Evolutionary conservation across 768 basidiomycete genomes (phyloP).

Genomic region (Leccinum subgranulosum): DNA sequence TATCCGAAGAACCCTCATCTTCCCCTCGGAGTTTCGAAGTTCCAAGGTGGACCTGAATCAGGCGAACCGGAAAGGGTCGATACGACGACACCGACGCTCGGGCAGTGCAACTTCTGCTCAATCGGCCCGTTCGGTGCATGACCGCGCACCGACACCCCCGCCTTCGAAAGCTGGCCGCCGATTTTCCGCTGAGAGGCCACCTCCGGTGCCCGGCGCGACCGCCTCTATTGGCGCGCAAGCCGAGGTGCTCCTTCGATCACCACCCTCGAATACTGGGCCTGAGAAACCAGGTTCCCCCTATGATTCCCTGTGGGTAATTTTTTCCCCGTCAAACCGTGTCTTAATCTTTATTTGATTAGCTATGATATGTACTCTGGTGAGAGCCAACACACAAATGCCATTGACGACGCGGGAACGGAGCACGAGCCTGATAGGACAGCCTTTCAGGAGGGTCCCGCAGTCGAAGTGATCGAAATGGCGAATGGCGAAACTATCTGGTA

Average conservation of each 20-base stretch:
- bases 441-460: slow-evolving; percentile 50
- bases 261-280: slow-evolving; percentile 38
- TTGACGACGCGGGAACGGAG: slow-evolving; percentile 34
- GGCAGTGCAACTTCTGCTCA: slow-evolving; percentile 55
- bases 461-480: slow-evolving; percentile 81
- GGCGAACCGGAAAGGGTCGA: slow-evolving; percentile 52
- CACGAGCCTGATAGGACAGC: slow-evolving; percentile 24
- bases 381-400: slow-evolving; percentile 35
- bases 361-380: slow-evolving; percentile 81
- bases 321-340: slow-evolving; percentile 11
- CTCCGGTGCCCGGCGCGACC: slow-evolving; percentile 67
- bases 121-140: slow-evolving; percentile 73
- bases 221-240: slow-evolving; percentile 43
- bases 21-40: slow-evolving; percentile 62
- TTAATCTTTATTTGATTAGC: slow-evolving; percentile 38
- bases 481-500: slow-evolving; percentile 88
- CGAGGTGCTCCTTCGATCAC: slow-evolving; percentile 39
- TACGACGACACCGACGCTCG: slow-evolving; percentile 51
- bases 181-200: slow-evolving; percentile 64
- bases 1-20: slow-evolving; percentile 77
- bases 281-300: slow-evolving; percentile 72
- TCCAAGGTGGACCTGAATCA: slow-evolving; percentile 56
- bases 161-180: slow-evolving; percentile 62
- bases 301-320: slow-evolving; percentile 67
- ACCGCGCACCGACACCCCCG: slow-evolving; percentile 83